These are phyloP conservation scores for Eragrostis curvula DNA, from an alignment of 176 grass and related monocot species.

Conservation along the genomic window DNA sequence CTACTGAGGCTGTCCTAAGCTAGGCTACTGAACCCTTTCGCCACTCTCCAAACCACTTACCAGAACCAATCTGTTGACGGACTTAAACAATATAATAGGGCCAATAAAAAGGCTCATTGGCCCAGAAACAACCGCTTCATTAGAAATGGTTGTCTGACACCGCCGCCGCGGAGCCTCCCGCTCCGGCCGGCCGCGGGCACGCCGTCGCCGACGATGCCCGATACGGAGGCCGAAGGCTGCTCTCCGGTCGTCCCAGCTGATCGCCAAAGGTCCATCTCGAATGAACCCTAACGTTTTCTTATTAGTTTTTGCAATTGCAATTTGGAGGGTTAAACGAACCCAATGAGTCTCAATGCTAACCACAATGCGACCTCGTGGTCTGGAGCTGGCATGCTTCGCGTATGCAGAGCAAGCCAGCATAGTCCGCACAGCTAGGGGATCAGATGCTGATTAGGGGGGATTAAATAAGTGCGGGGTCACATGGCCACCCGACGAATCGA, in stretches of 20 bases:
- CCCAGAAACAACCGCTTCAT: too few species aligned
- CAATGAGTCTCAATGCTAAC: background rate
- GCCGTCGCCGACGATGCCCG: background rate
- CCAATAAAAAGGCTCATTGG: too few species aligned
- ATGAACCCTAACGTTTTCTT: background rate
- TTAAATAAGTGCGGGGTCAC: constrained; percentile 30
- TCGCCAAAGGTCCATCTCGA: background rate
- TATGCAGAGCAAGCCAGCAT: constrained; percentile 8
- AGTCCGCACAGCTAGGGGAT: background rate
- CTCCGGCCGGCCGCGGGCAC: background rate
- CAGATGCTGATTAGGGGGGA: background rate
- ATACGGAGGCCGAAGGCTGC: background rate
- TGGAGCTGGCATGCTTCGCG: constrained; percentile 15
- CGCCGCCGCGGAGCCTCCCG: background rate
- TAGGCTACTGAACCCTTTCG: too few species aligned
- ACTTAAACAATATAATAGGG: too few species aligned
- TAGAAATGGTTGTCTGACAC: too few species aligned
- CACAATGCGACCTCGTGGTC: background rate
- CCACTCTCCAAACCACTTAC: too few species aligned
- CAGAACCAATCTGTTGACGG: too few species aligned
- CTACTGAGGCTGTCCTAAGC: too few species aligned
- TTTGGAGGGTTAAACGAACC: background rate
- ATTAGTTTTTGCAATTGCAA: background rate
- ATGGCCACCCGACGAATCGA: constrained; percentile 7
- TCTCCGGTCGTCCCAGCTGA: background rate